Conservation (phyloP, 108 stramenopile genomes). For the Nitzschia inconspicua region DNA sequence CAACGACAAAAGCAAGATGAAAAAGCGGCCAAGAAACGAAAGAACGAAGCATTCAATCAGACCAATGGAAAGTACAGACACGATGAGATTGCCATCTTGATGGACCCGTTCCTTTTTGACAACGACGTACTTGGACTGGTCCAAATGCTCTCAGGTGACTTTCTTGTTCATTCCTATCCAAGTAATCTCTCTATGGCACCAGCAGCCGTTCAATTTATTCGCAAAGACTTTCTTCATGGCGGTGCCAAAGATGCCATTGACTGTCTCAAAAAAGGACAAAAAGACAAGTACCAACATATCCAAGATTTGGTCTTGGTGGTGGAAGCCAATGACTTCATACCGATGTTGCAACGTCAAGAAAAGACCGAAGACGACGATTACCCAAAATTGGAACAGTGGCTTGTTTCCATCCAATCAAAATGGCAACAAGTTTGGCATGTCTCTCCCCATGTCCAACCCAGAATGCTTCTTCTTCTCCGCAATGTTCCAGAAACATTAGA, state of each 20-base stretch:
- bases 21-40: slow-evolving; percentile 21
- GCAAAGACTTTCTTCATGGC: slow-evolving; percentile 45
- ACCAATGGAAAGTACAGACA: slow-evolving; percentile 36
- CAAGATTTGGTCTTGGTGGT: slow-evolving; percentile 30
- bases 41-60: slow-evolving; percentile 29
- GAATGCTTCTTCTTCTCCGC: slow-evolving; percentile 34
- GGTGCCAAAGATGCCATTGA: slow-evolving; percentile 42
- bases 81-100: slow-evolving; percentile 46
- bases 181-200: neutral
- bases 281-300: slow-evolving; percentile 27
- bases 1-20: slow-evolving; percentile 21
- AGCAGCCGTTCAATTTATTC: slow-evolving; percentile 44
- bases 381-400: slow-evolving; percentile 32
- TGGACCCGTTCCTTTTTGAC: slow-evolving; percentile 28
- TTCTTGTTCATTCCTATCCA: slow-evolving; percentile 1
- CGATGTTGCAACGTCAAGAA: slow-evolving; percentile 25
- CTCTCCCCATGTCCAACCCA: slow-evolving; percentile 6
- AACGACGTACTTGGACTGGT: slow-evolving; percentile 11
- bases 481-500: slow-evolving; percentile 33
- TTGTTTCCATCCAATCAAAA: slow-evolving; percentile 15
- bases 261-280: slow-evolving; percentile 12
- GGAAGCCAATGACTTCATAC: slow-evolving; percentile 41
- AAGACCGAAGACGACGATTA: slow-evolving; percentile 51
- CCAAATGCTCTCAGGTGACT: slow-evolving; percentile 8
- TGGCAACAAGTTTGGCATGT: slow-evolving; percentile 35